These are phyloP conservation scores for Wallemia ichthyophaga DNA, from an alignment of 1,284 basidiomycete genomes.

Conservation along the genomic window DNA sequence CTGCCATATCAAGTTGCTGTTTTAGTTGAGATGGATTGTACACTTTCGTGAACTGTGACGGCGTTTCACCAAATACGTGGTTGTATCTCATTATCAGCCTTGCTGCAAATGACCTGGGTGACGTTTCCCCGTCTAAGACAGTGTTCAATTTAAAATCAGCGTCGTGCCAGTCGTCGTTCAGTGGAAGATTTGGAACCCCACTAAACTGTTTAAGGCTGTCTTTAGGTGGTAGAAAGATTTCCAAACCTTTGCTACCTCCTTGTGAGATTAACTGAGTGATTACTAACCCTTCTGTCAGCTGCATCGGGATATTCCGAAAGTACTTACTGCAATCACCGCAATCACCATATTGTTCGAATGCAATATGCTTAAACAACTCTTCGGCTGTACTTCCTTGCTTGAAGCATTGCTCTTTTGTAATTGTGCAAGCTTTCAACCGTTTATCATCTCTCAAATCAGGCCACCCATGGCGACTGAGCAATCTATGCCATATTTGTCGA, in stretches of 20 bases:
- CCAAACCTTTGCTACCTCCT: not conserved
- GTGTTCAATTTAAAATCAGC: not conserved
- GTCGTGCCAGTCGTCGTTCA: not conserved
- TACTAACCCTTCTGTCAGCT: too few species aligned
- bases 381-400: slow-evolving; percentile 4
- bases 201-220: not conserved
- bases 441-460: slow-evolving; percentile 6
- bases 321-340: slow-evolving; percentile 6
- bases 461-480: slow-evolving; percentile 6
- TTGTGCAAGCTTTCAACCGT: slow-evolving; percentile 4
- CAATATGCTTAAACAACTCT: slow-evolving; percentile 8
- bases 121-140: not conserved
- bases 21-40: slow-evolving; percentile 6
- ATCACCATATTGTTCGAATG: slow-evolving; percentile 5
- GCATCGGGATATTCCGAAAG: too few species aligned
- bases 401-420: slow-evolving; percentile 2
- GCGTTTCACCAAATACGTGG: slow-evolving; percentile 4
- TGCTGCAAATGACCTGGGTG: not conserved
- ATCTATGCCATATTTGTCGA: slow-evolving; percentile 8
- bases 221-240: not conserved
- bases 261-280: not conserved
- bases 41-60: slow-evolving; percentile 8
- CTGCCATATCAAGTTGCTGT: slow-evolving; percentile 5
- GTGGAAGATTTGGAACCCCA: not conserved
- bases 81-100: not conserved